Evolutionary conservation across 1,139 yeast species (phyloP), one percentile per base, ranked within the genome.

Genomic region (Lodderomyces pseudojiufengensis): DNA sequence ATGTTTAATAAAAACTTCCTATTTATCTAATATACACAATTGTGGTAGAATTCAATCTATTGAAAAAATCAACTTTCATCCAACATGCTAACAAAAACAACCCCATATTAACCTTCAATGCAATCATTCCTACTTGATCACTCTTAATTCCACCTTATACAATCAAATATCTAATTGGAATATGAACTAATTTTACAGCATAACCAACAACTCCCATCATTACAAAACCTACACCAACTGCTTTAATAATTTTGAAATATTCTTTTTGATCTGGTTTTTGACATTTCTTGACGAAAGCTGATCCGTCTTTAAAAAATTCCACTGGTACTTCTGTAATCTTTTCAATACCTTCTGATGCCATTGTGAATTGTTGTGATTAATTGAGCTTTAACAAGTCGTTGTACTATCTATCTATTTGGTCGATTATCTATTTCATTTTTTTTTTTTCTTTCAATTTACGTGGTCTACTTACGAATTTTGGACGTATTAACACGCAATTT

Each of bases 171-270:
- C 97, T 84, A 70, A 90, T 88, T 58, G 98, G 98, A 55, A 90
- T 90, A 67, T 90, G 98, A 55, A 90, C 76, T 59, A 90, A 77
- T 70, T 92, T 92, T 65, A 92, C 95, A 54, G 82, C 85, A 68
- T 88, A 92, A 42, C 98, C 98, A 54, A 92, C 95, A 54, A 87
- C 84, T 55, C 98, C 98, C 92, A 92, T 94, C 78, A 90, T 90
- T 51, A 90, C 70, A 66, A 90, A 92, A 52, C 98, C 98, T 49
- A 88, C 76, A 54, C 97, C 97, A 40, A 92, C 97, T 39, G 97
- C 97, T 67, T 92, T 83, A 50, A 92, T 77, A 57, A 90, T 85
- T 65, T 84, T 84, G 43, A 81, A 54, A 72, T 85, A 90, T 69
- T 92, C 98, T 63, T 83, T 84, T 59, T 75, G 71, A 61, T 82